A percentile compares a stretch with the other conserved stretches of the same genome.
These are phyloP conservation scores for Blastocystis sp. DNA, from an alignment of 352 stramenopile species.

Conservation along the genomic window DNA sequence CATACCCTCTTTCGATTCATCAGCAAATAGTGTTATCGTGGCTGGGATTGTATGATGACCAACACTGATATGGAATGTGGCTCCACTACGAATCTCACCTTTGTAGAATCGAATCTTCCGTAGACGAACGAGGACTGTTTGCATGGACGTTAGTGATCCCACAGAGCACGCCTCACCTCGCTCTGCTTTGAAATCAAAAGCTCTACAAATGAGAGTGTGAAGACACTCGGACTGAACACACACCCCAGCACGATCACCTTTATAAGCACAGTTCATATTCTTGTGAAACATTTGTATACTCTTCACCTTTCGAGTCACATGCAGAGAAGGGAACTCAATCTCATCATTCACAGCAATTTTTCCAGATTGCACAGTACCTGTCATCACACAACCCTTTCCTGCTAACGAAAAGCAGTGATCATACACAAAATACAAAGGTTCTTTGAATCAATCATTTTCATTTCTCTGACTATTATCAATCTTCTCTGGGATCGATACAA, in stretches of 20 bases:
- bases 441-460: conserved; percentile 55
- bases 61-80: conserved; percentile 73
- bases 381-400: conserved; percentile 92
- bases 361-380: conserved; percentile 83
- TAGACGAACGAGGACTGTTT: conserved; percentile 70
- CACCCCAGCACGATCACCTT: conserved; percentile 90
- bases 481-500: conserved; percentile 37
- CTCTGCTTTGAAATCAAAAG: conserved; percentile 67
- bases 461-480: background rate
- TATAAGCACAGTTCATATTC: conserved; percentile 72
- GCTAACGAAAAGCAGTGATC: conserved; percentile 95
- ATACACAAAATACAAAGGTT: conserved; percentile 83
- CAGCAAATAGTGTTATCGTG: conserved; percentile 61
- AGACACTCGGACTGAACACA: conserved; percentile 71
- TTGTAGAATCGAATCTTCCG: conserved; percentile 71
- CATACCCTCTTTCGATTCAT: conserved; percentile 21
- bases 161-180: conserved; percentile 70
- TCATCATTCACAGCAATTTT: conserved; percentile 78
- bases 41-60: conserved; percentile 74
- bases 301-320: conserved; percentile 85
- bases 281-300: conserved; percentile 93
- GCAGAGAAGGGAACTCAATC: conserved; percentile 82
- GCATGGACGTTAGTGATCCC: conserved; percentile 68
- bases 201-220: conserved; percentile 69
- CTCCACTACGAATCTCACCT: conserved; percentile 69